Conservation (phyloP, 768 basidiomycete genomes). For the Punctularia strigosozonata region DNA sequence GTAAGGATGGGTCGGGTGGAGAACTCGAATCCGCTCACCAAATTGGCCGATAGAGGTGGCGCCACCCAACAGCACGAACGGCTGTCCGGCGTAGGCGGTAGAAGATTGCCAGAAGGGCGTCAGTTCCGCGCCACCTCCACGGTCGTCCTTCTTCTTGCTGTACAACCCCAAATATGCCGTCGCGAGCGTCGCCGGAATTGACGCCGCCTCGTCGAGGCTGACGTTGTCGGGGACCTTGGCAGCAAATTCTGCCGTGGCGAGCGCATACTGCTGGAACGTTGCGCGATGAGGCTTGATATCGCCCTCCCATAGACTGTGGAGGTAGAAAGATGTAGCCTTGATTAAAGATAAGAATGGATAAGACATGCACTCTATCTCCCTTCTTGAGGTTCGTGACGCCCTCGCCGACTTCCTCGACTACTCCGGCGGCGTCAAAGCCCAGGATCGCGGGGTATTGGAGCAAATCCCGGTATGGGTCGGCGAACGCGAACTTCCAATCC, state of each 20-base stretch:
- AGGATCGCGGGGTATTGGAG: slow-evolving; percentile 17
- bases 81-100: slow-evolving; percentile 17
- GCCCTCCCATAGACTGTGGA: no score
- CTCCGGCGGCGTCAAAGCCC: slow-evolving; percentile 17
- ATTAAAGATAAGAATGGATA: background rate
- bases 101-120: no score
- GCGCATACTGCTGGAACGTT: slow-evolving; percentile 10
- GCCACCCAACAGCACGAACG: slow-evolving; percentile 16
- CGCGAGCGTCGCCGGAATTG: slow-evolving; percentile 18
- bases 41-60: slow-evolving; percentile 15
- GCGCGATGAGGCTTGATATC: background rate
- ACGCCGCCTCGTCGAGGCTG: slow-evolving; percentile 17
- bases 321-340: background rate
- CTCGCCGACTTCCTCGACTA: slow-evolving; percentile 25
- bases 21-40: slow-evolving; percentile 9
- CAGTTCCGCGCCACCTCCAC: no score
- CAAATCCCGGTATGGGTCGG: slow-evolving; percentile 4
- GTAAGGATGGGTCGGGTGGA: slow-evolving; percentile 2
- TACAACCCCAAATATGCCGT: slow-evolving; percentile 20
- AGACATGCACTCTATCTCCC: slow-evolving; percentile 29
- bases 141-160: slow-evolving; percentile 3
- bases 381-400: slow-evolving; percentile 20
- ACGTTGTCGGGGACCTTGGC: slow-evolving; percentile 17
- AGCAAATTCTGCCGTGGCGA: slow-evolving; percentile 6
- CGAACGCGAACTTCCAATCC: slow-evolving; percentile 23